Percentiles rank a stretch among this genome's conserved stretches.
phyloP scores from a whole-genome alignment of 495 filamentous ascomycete species.

The Durotheca rogersii region DNA sequence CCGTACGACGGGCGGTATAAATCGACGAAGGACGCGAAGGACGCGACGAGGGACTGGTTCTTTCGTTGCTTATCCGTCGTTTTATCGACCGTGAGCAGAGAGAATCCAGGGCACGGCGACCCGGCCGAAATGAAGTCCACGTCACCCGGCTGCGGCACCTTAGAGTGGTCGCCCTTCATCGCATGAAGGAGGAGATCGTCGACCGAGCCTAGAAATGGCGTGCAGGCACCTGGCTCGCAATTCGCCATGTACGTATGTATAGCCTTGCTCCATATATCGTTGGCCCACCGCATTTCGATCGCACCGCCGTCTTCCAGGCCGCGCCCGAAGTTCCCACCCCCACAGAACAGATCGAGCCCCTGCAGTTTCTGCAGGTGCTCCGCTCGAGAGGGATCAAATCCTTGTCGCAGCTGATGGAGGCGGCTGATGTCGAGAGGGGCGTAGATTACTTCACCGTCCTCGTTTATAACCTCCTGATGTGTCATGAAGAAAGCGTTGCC shows the following conservation, averaged over 20 bases:
- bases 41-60: conserved; percentile 71
- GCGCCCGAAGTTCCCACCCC: conserved; percentile 70
- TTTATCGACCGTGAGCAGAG: conserved; percentile 55
- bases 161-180: conserved; percentile 48
- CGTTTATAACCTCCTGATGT: conserved; percentile 28
- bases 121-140: conserved; percentile 71
- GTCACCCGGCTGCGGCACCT: conserved; percentile 57
- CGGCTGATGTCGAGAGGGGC: conserved; percentile 31
- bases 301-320: conserved; percentile 71
- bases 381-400: conserved; percentile 49
- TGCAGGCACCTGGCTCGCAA: conserved; percentile 25
- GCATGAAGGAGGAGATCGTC: conserved; percentile 63
- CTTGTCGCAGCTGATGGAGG: conserved; percentile 50
- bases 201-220: conserved; percentile 66
- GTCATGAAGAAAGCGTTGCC: conserved; percentile 66
- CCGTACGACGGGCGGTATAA: conserved; percentile 71
- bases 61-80: conserved; percentile 48
- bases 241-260: conserved; percentile 73
- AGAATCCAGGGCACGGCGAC: conserved; percentile 74
- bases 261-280: conserved; percentile 62
- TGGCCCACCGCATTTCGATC: conserved; percentile 60
- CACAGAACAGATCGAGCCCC: conserved; percentile 71
- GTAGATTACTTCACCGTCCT: conserved; percentile 8
- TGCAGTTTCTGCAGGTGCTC: conserved; percentile 37
- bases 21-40: conserved; percentile 70